phyloP scores from a whole-genome alignment of 2,329 filamentous ascomycete genomes.

The Aspergillus fructus region DNA sequence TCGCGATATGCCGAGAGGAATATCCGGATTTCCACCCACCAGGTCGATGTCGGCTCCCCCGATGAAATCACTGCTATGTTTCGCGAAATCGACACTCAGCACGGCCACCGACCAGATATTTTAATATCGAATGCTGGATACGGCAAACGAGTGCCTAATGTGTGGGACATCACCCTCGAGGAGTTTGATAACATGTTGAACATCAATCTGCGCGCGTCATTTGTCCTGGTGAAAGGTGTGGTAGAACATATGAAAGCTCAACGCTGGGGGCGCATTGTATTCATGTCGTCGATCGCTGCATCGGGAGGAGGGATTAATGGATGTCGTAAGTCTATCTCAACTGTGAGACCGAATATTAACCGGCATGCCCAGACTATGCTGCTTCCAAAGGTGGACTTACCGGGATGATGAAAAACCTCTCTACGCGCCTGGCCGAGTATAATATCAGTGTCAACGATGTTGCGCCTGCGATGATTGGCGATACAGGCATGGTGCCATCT shows the following conservation, averaged over 20 bases:
- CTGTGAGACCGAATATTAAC: background rate
- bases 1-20: slow-evolving; percentile 22
- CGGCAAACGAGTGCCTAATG: slow-evolving; percentile 57
- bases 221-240: slow-evolving; percentile 60
- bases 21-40: slow-evolving; percentile 53
- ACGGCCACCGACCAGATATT: slow-evolving; percentile 60
- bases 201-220: slow-evolving; percentile 63
- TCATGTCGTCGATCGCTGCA: slow-evolving; percentile 63
- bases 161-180: slow-evolving; percentile 60
- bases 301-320: slow-evolving; percentile 65
- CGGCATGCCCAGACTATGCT: slow-evolving; percentile 45
- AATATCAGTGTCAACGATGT: slow-evolving; percentile 68
- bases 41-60: slow-evolving; percentile 58
- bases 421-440: slow-evolving; percentile 57
- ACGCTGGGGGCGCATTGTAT: slow-evolving; percentile 64
- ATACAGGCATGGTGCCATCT: slow-evolving; percentile 62
- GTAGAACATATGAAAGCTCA: slow-evolving; percentile 61
- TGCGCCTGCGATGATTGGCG: slow-evolving; percentile 66
- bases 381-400: slow-evolving; percentile 63
- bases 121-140: slow-evolving; percentile 67
- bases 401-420: slow-evolving; percentile 65
- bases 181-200: slow-evolving; percentile 65
- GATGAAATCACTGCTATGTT: slow-evolving; percentile 57
- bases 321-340: slow-evolving; percentile 42
- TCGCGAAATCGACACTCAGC: slow-evolving; percentile 52